These are phyloP conservation scores for Vickermania spadyakhi DNA, from an alignment of 208 protist species.

Conservation along the genomic window DNA sequence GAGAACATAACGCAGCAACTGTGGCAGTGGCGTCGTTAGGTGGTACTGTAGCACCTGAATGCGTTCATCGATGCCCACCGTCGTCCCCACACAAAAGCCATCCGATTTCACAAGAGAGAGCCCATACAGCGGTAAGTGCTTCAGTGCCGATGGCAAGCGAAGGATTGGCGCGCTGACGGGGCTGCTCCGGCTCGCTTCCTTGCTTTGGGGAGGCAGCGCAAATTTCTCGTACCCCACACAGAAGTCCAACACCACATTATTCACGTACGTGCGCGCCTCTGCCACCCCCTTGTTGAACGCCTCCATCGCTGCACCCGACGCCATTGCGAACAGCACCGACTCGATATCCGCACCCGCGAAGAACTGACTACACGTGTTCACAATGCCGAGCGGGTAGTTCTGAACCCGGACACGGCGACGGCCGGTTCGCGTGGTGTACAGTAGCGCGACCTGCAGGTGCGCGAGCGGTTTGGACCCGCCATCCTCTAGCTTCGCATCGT, in stretches of 20 bases:
- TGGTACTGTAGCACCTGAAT: conserved; percentile 67
- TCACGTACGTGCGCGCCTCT: conserved; percentile 34
- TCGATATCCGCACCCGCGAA: conserved; percentile 83
- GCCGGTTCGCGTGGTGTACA: conserved; percentile 89
- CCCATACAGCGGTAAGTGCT: conserved; percentile 86
- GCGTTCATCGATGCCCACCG: conserved; percentile 73
- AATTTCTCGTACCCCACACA: conserved; percentile 78
- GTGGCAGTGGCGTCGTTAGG: conserved; percentile 49
- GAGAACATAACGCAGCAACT: conserved; percentile 75
- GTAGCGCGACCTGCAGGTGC: conserved; percentile 86
- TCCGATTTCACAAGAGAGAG: conserved; percentile 78
- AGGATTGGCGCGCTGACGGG: conserved; percentile 27
- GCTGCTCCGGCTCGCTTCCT: neutral
- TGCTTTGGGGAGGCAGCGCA: conserved; percentile 13
- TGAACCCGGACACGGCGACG: conserved; percentile 85
- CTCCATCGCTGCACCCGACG: conserved; percentile 42
- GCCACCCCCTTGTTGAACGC: conserved; percentile 73
- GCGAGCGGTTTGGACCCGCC: conserved; percentile 23
- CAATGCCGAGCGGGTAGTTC: conserved; percentile 56
- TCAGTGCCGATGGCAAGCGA: conserved; percentile 89
- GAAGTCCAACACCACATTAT: conserved; percentile 48
- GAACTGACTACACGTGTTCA: conserved; percentile 31
- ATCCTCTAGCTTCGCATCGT: conserved; percentile 72
- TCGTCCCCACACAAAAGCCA: conserved; percentile 65
- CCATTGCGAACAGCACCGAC: conserved; percentile 48